Evolutionary conservation across 371 early-diverging fungal genomes (phyloP), one percentile per base, ranked within the genome.

Genomic region (Nematocida ausubeli): DNA sequence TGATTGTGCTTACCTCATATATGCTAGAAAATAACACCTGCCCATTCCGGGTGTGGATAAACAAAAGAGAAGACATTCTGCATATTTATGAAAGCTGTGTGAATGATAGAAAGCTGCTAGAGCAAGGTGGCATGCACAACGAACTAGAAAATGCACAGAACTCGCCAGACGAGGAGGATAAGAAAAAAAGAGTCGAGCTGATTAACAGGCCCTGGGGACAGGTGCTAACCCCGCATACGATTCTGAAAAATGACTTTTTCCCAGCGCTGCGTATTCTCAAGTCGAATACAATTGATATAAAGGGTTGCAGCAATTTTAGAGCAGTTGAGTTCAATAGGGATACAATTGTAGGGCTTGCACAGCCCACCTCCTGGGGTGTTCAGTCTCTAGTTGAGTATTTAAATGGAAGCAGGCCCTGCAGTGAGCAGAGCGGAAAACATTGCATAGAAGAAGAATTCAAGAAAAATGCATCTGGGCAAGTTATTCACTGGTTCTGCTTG

Each of bases 181-280:
- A 65, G 34, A 44, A 65, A 9, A 35, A 3, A 22, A 62, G 19
- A 9, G 3, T 14, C 9, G 51, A 65, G 44, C 24, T 80, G 6
- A 62, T 71, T 1, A 85, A 88, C 32, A 83, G 91, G 19, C 86
- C 85, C 19, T 75, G 78, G 49, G 91, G 91, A 24, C 81, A 84
- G 6, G 91, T 90, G 0, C 85, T 91, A 4, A 88, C 86, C 1
- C 87, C 88, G 2, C 87, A 90, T 54, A 90, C 90, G 0, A 89
- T 91, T 44, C 85, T 91, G 39, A 90, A 90, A 70, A 87, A 89
- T 1, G 91, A 91, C 80, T 88, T 87, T 58, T 91, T 90, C 89
- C 84, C 72, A 7, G 57, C 71, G n/a, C 75, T 85, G 42, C 63
- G 64, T 28, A 32, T 66, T 1, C n/a, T 44, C 1, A 70, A 49